Percentiles rank a stretch among this genome's conserved stretches.
Conservation (phyloP, 768 basidiomycete species). For the Calocybe gangraenosa region DNA sequence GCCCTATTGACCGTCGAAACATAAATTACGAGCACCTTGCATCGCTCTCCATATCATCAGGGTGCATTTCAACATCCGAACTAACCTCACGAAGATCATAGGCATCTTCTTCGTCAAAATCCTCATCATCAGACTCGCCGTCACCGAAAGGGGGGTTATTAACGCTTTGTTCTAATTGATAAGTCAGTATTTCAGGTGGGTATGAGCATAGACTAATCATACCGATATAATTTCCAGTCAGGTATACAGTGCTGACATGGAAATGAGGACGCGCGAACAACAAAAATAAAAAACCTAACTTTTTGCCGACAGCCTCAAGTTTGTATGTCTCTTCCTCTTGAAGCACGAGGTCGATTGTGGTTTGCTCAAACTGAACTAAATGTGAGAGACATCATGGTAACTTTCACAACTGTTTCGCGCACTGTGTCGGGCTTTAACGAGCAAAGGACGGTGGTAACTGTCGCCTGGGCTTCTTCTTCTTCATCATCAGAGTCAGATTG, state of each 20-base stretch:
- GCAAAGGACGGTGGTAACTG: constrained; percentile 59
- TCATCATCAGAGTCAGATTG: constrained; percentile 38
- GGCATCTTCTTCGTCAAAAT: constrained; percentile 32
- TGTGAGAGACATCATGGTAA: neutral
- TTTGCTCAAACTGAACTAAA: constrained; percentile 66
- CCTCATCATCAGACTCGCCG: constrained; percentile 34
- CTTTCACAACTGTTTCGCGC: constrained; percentile 14
- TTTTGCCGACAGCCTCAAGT: constrained; percentile 77
- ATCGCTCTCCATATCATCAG: constrained; percentile 54
- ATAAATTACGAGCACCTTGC: constrained; percentile 47
- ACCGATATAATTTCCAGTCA: constrained; percentile 87
- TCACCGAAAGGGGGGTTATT: constrained; percentile 46
- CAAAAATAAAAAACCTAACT: constrained; percentile 40
- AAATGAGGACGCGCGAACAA: neutral
- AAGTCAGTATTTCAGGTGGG: neutral
- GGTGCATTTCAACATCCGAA: constrained; percentile 78
- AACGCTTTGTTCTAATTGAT: constrained; percentile 43
- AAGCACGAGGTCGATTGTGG: constrained; percentile 64
- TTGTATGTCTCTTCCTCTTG: constrained; percentile 60
- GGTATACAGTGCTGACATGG: constrained; percentile 55
- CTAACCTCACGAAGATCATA: constrained; percentile 73
- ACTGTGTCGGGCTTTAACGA: constrained; percentile 83
- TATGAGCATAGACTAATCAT: constrained; percentile 5
- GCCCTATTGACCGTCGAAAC: neutral
- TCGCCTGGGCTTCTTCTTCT: constrained; percentile 27